These are phyloP conservation scores for Mycena vulgaris DNA, from an alignment of 768 basidiomycete species.

Conservation along the genomic window DNA sequence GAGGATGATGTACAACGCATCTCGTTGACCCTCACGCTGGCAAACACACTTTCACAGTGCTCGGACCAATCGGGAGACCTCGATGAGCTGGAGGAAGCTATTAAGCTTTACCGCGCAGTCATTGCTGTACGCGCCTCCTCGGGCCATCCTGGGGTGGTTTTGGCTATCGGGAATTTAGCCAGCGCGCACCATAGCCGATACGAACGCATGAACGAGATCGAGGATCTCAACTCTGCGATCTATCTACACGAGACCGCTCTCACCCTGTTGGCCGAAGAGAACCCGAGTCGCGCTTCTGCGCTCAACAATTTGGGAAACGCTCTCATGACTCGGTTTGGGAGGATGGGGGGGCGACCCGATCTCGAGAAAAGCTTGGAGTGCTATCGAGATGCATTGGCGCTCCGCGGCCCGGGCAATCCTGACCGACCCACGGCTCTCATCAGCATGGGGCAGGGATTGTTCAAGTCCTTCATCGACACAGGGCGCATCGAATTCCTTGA, in stretches of 20 bases:
- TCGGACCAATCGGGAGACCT: too few species aligned
- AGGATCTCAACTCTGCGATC: not conserved
- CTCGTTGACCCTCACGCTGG: too few species aligned
- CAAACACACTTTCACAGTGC: too few species aligned
- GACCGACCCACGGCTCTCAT: not conserved
- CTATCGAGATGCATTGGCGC: not conserved
- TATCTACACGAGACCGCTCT: not conserved
- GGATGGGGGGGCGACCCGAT: not conserved
- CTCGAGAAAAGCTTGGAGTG: not conserved
- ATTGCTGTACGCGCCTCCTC: not conserved
- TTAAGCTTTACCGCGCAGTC: not conserved
- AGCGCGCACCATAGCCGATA: constrained; percentile 6
- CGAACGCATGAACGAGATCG: constrained; percentile 10
- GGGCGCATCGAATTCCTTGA: not conserved
- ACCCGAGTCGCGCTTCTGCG: not conserved
- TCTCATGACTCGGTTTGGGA: not conserved
- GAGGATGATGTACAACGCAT: too few species aligned
- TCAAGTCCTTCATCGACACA: not conserved
- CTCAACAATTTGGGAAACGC: constrained; percentile 7
- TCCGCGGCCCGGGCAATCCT: not conserved
- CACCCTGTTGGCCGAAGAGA: not conserved
- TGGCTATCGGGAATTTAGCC: constrained; percentile 12
- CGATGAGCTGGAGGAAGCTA: not conserved
- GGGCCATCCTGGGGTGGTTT: not conserved
- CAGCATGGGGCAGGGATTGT: not conserved